Conservation (phyloP, 2,329 filamentous ascomycete species). For the Ascochyta clinopodiicola region DNA sequence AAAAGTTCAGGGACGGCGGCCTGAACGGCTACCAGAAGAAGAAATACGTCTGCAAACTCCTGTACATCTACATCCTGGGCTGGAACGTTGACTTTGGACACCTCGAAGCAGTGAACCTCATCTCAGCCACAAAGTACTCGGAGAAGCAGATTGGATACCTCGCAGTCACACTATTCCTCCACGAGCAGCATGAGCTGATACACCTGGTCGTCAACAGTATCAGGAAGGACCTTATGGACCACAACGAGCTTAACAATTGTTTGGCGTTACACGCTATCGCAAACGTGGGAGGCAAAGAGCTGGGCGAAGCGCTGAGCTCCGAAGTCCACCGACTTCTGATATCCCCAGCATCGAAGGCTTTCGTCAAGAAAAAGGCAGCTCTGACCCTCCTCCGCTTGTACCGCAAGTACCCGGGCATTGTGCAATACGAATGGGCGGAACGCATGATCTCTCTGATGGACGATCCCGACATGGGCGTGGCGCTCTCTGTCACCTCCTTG, state of each 20-base stretch:
- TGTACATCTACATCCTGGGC: constrained; percentile 98
- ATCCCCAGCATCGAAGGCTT: constrained; percentile 94
- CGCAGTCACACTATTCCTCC: constrained; percentile 94
- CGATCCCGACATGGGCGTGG: constrained; percentile 90
- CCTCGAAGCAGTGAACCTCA: constrained; percentile 95
- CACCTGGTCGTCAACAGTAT: constrained; percentile 99
- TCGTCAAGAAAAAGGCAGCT: constrained; percentile 99
- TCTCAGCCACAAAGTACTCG: constrained; percentile 95
- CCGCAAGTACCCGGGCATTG: constrained; percentile 90
- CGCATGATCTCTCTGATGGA: constrained; percentile 99
- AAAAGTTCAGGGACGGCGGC: constrained; percentile 97
- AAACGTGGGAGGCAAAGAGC: constrained; percentile 94
- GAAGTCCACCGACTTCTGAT: constrained; percentile 95
- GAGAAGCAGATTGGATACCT: constrained; percentile 99
- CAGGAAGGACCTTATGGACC: constrained; percentile 89
- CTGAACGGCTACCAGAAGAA: constrained; percentile 98
- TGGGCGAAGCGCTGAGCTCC: constrained; percentile 89
- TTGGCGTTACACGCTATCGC: constrained; percentile 95
- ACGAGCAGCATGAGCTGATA: constrained; percentile 94
- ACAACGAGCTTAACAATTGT: constrained; percentile 98
- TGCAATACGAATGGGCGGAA: constrained; percentile 96
- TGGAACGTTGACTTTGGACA: constrained; percentile 99
- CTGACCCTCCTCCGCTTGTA: constrained; percentile 91
- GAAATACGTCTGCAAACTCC: constrained; percentile 99
- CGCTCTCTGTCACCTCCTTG: constrained; percentile 91